Percentiles rank a stretch among this genome's conserved stretches.
phyloP scores from a whole-genome alignment of 768 basidiomycete genomes.

The Mycena capillaripes region DNA sequence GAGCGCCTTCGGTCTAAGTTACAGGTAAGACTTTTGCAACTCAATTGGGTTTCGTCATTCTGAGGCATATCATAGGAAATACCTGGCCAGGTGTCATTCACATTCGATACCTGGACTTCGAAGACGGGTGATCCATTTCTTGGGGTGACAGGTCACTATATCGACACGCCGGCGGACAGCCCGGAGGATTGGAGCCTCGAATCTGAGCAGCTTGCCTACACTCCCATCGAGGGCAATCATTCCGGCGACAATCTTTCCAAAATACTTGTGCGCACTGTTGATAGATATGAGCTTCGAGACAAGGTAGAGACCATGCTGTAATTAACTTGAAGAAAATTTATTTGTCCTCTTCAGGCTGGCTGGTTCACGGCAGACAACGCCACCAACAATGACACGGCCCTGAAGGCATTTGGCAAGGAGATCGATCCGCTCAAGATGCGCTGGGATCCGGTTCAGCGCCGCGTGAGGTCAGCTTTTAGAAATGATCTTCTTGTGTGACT shows the following conservation, averaged over 20 bases:
- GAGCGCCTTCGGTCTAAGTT: slow-evolving; percentile 3
- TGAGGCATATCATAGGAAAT: slow-evolving; percentile 14
- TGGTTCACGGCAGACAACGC: slow-evolving; percentile 50
- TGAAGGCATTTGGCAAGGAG: slow-evolving; percentile 36
- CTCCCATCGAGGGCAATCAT: slow-evolving; percentile 21
- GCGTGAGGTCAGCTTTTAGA: slow-evolving; percentile 35
- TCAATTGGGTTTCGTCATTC: not conserved
- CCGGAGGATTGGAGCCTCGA: slow-evolving; percentile 25
- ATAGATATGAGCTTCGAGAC: slow-evolving; percentile 35
- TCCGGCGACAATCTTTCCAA: slow-evolving; percentile 40
- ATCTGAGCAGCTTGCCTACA: slow-evolving; percentile 29
- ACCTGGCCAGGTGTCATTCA: slow-evolving; percentile 30
- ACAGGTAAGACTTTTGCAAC: not conserved
- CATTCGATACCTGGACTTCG: slow-evolving; percentile 37
- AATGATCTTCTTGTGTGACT: too few species aligned
- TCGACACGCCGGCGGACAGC: slow-evolving; percentile 14
- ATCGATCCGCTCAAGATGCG: slow-evolving; percentile 27
- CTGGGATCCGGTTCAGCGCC: slow-evolving; percentile 41
- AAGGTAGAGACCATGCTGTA: slow-evolving; percentile 36
- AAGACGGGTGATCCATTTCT: slow-evolving; percentile 35
- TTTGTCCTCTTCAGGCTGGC: slow-evolving; percentile 38
- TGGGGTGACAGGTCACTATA: slow-evolving; percentile 38
- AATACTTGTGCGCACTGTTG: slow-evolving; percentile 28
- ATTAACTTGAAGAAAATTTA: not conserved
- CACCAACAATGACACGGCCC: slow-evolving; percentile 42